These are phyloP conservation scores for Salix exigua DNA, from an alignment of 345 rosid genomes.

Conservation along the genomic window DNA sequence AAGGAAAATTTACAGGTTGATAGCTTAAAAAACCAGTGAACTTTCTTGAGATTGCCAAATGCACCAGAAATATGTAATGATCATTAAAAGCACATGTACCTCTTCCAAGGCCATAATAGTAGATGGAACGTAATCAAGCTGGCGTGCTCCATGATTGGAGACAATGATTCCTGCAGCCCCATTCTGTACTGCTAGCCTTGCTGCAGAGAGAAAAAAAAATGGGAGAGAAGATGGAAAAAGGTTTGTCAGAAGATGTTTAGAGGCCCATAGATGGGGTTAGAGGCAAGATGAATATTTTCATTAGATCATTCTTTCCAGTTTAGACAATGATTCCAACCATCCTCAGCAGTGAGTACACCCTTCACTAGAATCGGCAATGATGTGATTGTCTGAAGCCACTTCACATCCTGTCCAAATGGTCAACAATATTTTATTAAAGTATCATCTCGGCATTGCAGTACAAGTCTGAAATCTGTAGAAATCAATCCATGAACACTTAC, in stretches of 20 bases:
- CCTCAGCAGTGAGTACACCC: constrained; percentile 91
- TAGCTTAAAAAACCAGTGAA: background rate
- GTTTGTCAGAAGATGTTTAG: background rate
- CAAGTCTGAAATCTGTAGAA: background rate
- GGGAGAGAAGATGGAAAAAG: background rate
- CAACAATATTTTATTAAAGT: background rate
- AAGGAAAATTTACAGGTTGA: background rate
- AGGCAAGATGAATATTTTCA: background rate
- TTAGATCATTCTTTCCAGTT: background rate
- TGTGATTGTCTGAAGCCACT: constrained; percentile 93
- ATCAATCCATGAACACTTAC: constrained; percentile 23
- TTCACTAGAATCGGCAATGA: constrained; percentile 85
- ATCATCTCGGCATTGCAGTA: background rate
- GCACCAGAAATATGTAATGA: background rate
- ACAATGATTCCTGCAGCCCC: constrained; percentile 95
- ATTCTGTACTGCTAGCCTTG: constrained; percentile 56
- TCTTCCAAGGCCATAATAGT: constrained; percentile 84
- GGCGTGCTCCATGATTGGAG: constrained; percentile 95
- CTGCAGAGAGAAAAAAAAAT: constrained; percentile 31
- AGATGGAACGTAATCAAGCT: constrained; percentile 87
- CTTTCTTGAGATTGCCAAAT: background rate
- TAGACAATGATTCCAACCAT: constrained; percentile 37
- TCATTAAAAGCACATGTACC: constrained; percentile 31
- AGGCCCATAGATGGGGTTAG: background rate
- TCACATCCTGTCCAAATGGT: constrained; percentile 51